Percentiles rank a stretch among this genome's conserved stretches.
phyloP scores from a whole-genome alignment of 179 eudicot genomes.

The Corrigiola litoralis region DNA sequence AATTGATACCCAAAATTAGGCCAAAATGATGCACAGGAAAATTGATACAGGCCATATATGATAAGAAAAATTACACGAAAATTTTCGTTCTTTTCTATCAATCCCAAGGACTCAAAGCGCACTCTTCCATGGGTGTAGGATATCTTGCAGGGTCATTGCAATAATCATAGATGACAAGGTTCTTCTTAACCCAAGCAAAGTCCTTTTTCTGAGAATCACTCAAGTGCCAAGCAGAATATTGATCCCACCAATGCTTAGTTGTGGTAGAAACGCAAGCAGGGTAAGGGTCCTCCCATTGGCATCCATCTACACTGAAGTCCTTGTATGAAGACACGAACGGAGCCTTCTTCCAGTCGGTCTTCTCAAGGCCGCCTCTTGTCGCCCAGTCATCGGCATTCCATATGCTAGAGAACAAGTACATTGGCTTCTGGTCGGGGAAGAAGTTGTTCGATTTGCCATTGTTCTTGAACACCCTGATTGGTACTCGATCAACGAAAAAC shows the following conservation, averaged over 20 bases:
- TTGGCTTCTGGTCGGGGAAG: conserved; percentile 86
- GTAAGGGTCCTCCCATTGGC: conserved; percentile 93
- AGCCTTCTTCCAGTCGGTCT: conserved; percentile 82
- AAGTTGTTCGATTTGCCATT: conserved; percentile 67
- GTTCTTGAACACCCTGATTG: conserved; percentile 80
- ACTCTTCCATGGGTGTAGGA: conserved; percentile 63
- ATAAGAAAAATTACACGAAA: not conserved
- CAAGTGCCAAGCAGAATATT: conserved; percentile 77
- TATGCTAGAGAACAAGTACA: conserved; percentile 96
- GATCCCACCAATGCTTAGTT: conserved; percentile 93
- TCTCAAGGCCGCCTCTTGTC: conserved; percentile 82
- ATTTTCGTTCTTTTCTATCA: not conserved
- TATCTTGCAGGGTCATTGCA: conserved; percentile 60
- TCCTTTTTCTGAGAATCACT: conserved; percentile 60
- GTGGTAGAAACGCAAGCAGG: conserved; percentile 86
- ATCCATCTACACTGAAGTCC: conserved; percentile 77
- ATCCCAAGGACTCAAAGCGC: conserved; percentile 48
- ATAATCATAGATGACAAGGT: conserved; percentile 71
- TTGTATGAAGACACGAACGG: conserved; percentile 89
- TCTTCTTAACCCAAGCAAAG: conserved; percentile 78
- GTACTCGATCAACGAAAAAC: conserved; percentile 70
- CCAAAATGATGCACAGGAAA: conserved; percentile 10
- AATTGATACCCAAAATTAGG: not conserved
- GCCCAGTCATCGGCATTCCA: conserved; percentile 99
- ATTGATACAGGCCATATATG: not conserved